Conservation (phyloP, 1,284 basidiomycete genomes). For the Violaceomyces palustris region DNA sequence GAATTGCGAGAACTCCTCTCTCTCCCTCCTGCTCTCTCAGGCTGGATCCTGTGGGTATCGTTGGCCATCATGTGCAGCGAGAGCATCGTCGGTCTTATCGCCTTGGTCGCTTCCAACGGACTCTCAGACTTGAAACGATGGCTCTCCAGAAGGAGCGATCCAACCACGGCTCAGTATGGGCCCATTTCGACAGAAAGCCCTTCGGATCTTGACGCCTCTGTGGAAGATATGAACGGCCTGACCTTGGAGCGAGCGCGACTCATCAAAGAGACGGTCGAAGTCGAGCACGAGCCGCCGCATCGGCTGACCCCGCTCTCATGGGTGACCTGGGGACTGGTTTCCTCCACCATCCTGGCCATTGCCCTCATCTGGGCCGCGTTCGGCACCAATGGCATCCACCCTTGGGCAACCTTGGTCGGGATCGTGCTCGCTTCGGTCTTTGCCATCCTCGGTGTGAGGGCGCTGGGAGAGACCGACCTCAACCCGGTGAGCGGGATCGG, state of each 20-base stretch:
- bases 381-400: slow-evolving; percentile 80
- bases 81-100: slow-evolving; percentile 61
- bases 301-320: slow-evolving; percentile 74
- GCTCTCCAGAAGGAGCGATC: too few relatives aligned
- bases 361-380: slow-evolving; percentile 80
- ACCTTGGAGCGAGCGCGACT: slow-evolving; percentile 3
- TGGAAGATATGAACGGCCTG: too few relatives aligned
- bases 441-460: slow-evolving; percentile 65
- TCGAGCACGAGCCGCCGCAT: slow-evolving; percentile 72
- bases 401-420: slow-evolving; percentile 84
- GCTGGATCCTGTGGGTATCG: slow-evolving; percentile 71
- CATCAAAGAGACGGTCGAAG: slow-evolving; percentile 59
- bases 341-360: slow-evolving; percentile 68
- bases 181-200: neutral
- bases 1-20: too few relatives aligned
- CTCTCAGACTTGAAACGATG: slow-evolving; percentile 12
- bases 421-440: slow-evolving; percentile 76
- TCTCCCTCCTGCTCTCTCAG: neutral
- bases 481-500: slow-evolving; percentile 74
- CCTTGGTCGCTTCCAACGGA: slow-evolving; percentile 20
- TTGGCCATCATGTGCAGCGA: slow-evolving; percentile 90
- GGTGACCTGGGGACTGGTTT: slow-evolving; percentile 67
- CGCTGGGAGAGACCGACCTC: slow-evolving; percentile 48
- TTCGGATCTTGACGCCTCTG: neutral
- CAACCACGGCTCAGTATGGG: too few relatives aligned